A percentile compares a stretch with the other conserved stretches of the same genome.
Conservation (phyloP, 2,329 filamentous ascomycete species). For the Xylariales sp. region DNA sequence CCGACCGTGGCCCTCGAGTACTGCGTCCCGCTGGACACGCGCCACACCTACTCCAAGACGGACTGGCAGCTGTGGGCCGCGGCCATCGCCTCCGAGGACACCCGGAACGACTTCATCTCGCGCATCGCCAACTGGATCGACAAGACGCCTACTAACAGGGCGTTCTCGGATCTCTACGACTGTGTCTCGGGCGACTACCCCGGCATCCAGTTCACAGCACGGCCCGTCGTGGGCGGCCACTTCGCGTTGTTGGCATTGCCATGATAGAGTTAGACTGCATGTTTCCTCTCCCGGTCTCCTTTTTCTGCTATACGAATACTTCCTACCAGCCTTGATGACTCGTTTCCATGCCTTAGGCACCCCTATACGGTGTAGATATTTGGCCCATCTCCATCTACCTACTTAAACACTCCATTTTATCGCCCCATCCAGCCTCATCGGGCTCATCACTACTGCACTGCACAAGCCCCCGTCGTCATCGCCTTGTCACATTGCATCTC, state of each 20-base stretch:
- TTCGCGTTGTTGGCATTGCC: slow-evolving; percentile 79
- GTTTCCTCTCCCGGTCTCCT: slow-evolving; percentile 1
- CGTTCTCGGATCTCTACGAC: slow-evolving; percentile 83
- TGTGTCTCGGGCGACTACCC: slow-evolving; percentile 74
- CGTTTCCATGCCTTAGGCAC: background rate
- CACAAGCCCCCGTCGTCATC: slow-evolving; percentile 10
- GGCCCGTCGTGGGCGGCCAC: slow-evolving; percentile 83
- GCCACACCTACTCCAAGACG: slow-evolving; percentile 84
- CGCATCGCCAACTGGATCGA: slow-evolving; percentile 80
- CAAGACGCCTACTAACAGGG: slow-evolving; percentile 74
- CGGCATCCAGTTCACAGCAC: slow-evolving; percentile 76
- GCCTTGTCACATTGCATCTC: slow-evolving; percentile 3
- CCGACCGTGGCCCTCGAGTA: slow-evolving; percentile 76
- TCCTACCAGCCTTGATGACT: background rate
- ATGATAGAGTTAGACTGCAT: background rate
- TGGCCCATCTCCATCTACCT: background rate
- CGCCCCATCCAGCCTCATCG: no score
- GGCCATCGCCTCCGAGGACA: slow-evolving; percentile 73
- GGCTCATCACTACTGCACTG: background rate
- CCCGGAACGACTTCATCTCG: slow-evolving; percentile 73
- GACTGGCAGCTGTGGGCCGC: slow-evolving; percentile 91
- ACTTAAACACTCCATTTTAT: no score
- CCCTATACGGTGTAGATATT: background rate
- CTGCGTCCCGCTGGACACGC: slow-evolving; percentile 84
- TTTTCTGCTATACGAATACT: background rate